A percentile compares a stretch with the other conserved stretches of the same genome.
Evolutionary conservation across 495 filamentous ascomycete species (phyloP).

Genomic region (Tuber calosporum): DNA sequence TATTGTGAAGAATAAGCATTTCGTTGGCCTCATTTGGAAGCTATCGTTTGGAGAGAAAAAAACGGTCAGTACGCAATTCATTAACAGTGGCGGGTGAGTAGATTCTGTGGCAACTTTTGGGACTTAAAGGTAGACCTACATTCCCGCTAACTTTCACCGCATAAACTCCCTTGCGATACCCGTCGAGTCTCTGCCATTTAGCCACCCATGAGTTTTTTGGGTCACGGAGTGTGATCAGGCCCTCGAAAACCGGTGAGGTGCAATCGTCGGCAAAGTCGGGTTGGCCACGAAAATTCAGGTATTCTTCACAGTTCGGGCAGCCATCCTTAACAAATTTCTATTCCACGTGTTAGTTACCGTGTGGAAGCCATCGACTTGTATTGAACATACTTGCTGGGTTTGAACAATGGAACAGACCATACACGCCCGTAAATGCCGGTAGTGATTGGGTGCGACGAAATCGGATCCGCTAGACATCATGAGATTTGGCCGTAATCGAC

Average conservation of each 20-base stretch:
- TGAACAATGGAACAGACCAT: conserved; percentile 97
- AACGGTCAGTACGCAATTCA: conserved; percentile 2
- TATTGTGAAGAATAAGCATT: conserved; percentile 31
- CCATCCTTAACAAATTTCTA: conserved; percentile 76
- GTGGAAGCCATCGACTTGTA: neutral
- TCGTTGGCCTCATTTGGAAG: conserved; percentile 46
- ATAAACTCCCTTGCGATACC: conserved; percentile 78
- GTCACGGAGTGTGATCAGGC: conserved; percentile 71
- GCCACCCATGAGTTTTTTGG: conserved; percentile 80
- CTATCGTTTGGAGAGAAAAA: conserved; percentile 37
- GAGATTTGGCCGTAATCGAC: conserved; percentile 1
- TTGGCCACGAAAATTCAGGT: conserved; percentile 72
- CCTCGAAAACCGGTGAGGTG: conserved; percentile 92
- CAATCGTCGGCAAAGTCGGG: conserved; percentile 77
- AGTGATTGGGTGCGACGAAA: conserved; percentile 58
- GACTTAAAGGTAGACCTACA: conserved; percentile 44
- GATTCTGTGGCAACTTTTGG: neutral
- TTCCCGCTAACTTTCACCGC: conserved; percentile 83
- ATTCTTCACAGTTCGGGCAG: conserved; percentile 92
- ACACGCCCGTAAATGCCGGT: conserved; percentile 83
- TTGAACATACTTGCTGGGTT: conserved; percentile 56
- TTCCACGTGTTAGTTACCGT: neutral
- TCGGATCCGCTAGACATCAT: conserved; percentile 47
- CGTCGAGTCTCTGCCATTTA: conserved; percentile 85
- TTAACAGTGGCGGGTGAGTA: neutral